Percentiles rank a stretch among this genome's conserved stretches.
Evolutionary conservation across 2,329 filamentous ascomycete genomes (phyloP).

Genomic region (Aspergillus novoparasiticus): DNA sequence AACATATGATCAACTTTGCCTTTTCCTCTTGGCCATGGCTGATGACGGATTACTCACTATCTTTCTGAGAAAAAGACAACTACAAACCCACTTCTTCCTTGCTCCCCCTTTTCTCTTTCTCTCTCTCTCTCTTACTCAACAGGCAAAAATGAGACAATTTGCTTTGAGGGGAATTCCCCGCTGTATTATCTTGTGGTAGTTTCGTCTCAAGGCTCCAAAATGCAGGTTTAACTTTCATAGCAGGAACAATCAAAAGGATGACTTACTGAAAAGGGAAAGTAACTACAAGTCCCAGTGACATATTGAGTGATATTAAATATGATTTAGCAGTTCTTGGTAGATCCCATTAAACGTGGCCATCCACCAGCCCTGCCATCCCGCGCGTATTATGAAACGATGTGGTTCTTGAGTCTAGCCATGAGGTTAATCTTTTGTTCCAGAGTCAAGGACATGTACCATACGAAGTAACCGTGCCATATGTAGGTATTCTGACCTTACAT

Average conservation of each 20-base stretch:
- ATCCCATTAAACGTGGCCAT: constrained; percentile 13
- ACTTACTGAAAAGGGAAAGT: constrained; percentile 6
- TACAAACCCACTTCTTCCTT: not conserved
- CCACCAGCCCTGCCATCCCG: constrained; percentile 14
- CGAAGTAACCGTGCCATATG: not conserved
- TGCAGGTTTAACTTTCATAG: constrained; percentile 1
- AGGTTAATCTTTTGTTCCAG: constrained; percentile 1
- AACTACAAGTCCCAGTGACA: not conserved
- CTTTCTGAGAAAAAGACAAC: not conserved
- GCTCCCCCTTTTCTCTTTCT: too few species aligned
- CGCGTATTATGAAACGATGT: constrained; percentile 14
- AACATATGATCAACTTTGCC: constrained; percentile 5
- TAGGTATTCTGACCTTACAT: not conserved
- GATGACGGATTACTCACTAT: not conserved
- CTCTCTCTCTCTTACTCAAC: not conserved
- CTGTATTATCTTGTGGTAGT: not conserved
- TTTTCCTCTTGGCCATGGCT: not conserved
- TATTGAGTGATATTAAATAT: constrained; percentile 1
- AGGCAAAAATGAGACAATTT: constrained; percentile 2
- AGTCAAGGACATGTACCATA: not conserved
- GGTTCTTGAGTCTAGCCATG: constrained; percentile 15
- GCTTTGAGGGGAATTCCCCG: constrained; percentile 1
- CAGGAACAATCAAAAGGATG: not conserved
- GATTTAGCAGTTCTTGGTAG: constrained; percentile 10
- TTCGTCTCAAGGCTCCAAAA: not conserved